These are phyloP conservation scores for Quercus tomentella DNA, from an alignment of 331 rosid species.

Conservation along the genomic window DNA sequence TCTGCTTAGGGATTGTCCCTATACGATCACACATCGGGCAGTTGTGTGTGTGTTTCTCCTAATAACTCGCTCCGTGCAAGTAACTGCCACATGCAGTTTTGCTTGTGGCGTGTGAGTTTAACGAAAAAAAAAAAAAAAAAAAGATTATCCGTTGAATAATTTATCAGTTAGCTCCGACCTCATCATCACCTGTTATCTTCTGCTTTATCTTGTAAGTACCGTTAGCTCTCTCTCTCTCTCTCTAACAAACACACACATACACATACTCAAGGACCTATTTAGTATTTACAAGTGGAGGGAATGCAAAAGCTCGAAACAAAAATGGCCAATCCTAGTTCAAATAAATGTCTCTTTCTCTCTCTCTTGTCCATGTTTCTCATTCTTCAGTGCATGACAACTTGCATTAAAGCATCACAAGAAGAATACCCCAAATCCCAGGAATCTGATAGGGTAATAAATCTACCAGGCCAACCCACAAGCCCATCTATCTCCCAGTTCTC, in stretches of 20 bases:
- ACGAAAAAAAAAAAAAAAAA: rapidly evolving
- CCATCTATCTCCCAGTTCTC: constrained; percentile 53
- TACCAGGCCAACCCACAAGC: constrained; percentile 52
- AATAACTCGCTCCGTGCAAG: too few relatives aligned
- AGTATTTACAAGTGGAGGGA: background rate
- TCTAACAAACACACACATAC: background rate
- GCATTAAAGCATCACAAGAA: constrained; percentile 29
- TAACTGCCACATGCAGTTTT: too few relatives aligned
- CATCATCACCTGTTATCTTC: too few relatives aligned
- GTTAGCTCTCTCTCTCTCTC: too few relatives aligned
- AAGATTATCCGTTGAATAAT: too few relatives aligned
- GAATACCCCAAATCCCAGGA: constrained; percentile 28
- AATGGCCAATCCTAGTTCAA: constrained; percentile 1
- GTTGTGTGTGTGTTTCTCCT: too few relatives aligned
- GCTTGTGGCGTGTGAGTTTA: too few relatives aligned
- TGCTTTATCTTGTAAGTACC: too few relatives aligned
- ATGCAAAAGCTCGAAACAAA: constrained; percentile 9
- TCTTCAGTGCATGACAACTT: background rate
- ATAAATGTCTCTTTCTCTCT: constrained; percentile 17
- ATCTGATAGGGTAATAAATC: constrained; percentile 32
- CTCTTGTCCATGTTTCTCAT: constrained; percentile 12
- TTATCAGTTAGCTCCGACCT: too few relatives aligned
- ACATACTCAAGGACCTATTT: too few relatives aligned
- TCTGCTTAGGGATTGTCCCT: too few relatives aligned
- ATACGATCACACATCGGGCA: too few relatives aligned